A percentile compares a stretch with the other conserved stretches of the same genome.
Evolutionary conservation across 108 stramenopile genomes (phyloP).

Genomic region (Pseudonitzschia delicatissima): DNA sequence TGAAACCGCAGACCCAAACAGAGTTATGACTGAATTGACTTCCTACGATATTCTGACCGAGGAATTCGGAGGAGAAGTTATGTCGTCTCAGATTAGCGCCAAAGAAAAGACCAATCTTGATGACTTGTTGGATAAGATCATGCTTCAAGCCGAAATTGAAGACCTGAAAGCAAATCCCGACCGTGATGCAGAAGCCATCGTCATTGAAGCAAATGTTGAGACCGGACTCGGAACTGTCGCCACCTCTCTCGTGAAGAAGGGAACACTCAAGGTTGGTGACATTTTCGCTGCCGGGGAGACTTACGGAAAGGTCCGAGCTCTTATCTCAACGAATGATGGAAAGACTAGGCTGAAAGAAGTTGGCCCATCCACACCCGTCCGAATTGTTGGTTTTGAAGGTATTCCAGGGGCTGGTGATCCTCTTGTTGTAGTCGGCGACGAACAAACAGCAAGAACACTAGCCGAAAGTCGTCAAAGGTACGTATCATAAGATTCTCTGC

Average conservation of each 20-base stretch:
- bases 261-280: constrained; percentile 92
- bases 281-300: constrained; percentile 90
- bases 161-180: constrained; percentile 91
- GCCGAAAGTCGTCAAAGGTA: constrained; percentile 61
- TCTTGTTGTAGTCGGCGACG: constrained; percentile 75
- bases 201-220: constrained; percentile 93
- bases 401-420: constrained; percentile 90
- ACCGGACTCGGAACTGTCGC: constrained; percentile 92
- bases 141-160: constrained; percentile 94
- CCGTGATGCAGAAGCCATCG: constrained; percentile 86
- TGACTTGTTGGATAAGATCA: constrained; percentile 90
- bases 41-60: constrained; percentile 91
- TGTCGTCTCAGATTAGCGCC: constrained; percentile 90
- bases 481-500: constrained; percentile 6
- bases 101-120: constrained; percentile 89
- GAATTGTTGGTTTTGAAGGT: constrained; percentile 83
- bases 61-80: constrained; percentile 91
- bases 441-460: constrained; percentile 77
- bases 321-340: constrained; percentile 71
- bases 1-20: constrained; percentile 75
- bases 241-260: constrained; percentile 93
- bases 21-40: constrained; percentile 86
- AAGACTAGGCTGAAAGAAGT: constrained; percentile 84
- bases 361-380: constrained; percentile 87
- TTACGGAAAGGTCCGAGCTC: constrained; percentile 83